Evolutionary conservation across 2,329 filamentous ascomycete species (phyloP).

Genomic region (Thelonectria olida): DNA sequence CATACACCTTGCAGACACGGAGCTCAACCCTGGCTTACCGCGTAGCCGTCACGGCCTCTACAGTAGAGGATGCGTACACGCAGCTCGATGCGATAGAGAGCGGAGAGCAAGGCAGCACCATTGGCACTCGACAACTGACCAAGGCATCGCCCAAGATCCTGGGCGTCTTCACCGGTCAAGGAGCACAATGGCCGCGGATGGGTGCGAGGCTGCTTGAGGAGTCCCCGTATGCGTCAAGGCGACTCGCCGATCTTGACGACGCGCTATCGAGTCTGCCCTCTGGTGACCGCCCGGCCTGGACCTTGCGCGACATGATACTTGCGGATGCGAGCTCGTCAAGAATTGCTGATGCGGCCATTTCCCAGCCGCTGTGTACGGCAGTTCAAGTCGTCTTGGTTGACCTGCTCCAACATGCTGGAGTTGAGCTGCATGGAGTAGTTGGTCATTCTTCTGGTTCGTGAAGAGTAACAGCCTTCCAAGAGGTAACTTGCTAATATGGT

Average conservation of each 20-base stretch:
- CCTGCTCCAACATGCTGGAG: slow-evolving; percentile 39
- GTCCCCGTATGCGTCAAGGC: slow-evolving; percentile 11
- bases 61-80: not conserved
- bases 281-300: slow-evolving; percentile 37
- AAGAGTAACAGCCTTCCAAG: not conserved
- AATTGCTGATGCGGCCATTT: slow-evolving; percentile 37
- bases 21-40: not conserved
- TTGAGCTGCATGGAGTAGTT: slow-evolving; percentile 49
- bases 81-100: not conserved
- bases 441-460: slow-evolving; percentile 55
- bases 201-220: slow-evolving; percentile 36
- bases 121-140: not conserved
- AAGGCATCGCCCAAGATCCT: slow-evolving; percentile 24
- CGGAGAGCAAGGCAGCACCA: not conserved
- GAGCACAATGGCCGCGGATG: slow-evolving; percentile 47
- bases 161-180: slow-evolving; percentile 47
- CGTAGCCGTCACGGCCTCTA: not conserved
- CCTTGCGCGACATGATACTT: slow-evolving; percentile 7
- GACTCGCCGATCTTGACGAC: slow-evolving; percentile 34
- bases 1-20: not conserved
- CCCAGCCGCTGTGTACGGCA: slow-evolving; percentile 45
- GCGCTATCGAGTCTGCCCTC: slow-evolving; percentile 30
- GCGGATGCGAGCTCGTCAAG: not conserved
- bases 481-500: not conserved
- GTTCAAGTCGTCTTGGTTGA: slow-evolving; percentile 42